Percentiles rank a stretch among this genome's conserved stretches.
Evolutionary conservation across 169 alveolate species (phyloP).

Genomic region (Eimeria tenella): DNA sequence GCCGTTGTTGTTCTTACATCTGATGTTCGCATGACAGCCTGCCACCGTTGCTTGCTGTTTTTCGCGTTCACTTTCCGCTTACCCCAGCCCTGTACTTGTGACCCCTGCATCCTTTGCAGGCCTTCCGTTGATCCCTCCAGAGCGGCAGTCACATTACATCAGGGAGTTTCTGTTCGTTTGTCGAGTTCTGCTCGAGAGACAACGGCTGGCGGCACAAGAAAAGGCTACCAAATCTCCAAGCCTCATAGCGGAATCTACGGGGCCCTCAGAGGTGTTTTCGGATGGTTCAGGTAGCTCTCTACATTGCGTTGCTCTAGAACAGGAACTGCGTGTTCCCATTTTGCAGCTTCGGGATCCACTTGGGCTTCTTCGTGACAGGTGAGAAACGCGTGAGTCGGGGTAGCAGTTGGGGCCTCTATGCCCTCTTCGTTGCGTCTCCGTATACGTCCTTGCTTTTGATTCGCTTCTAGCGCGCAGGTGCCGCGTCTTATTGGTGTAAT

Average conservation of each 20-base stretch:
- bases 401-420: not conserved
- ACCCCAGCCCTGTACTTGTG: not conserved
- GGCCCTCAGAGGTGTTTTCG: not conserved
- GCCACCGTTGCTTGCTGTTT: not conserved
- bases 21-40: not conserved
- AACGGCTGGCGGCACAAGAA: constrained; percentile 15
- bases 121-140: constrained; percentile 42
- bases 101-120: constrained; percentile 25
- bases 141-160: constrained; percentile 66
- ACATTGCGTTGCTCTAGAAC: constrained; percentile 3
- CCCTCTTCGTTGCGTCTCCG: no score
- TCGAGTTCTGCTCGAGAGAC: constrained; percentile 70
- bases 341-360: constrained; percentile 32
- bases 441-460: no score
- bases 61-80: not conserved
- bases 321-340: constrained; percentile 67
- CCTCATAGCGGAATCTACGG: not conserved
- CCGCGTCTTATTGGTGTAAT: no score
- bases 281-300: no score
- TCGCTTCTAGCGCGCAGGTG: no score
- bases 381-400: not conserved
- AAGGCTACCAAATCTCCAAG: not conserved
- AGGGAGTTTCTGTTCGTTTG: constrained; percentile 63
- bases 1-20: not conserved
- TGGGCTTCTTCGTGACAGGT: constrained; percentile 58